These are phyloP conservation scores for Goffeauzyma gilvescens DNA, from an alignment of 768 basidiomycete genomes.

Conservation along the genomic window DNA sequence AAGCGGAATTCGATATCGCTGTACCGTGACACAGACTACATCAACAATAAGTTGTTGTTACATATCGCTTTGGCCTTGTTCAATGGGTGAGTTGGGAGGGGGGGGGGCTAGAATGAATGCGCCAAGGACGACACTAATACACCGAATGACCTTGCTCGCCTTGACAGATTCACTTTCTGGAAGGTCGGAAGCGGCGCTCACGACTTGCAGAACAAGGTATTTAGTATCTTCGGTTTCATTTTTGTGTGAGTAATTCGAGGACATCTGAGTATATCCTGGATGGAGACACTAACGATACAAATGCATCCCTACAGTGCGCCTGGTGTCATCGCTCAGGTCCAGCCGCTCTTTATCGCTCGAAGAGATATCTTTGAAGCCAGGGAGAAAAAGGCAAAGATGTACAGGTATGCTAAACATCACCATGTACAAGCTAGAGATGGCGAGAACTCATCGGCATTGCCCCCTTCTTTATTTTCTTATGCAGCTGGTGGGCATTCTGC, in stretches of 20 bases:
- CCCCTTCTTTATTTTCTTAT: too few species aligned
- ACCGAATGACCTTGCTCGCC: background rate
- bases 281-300: slow-evolving; percentile 2
- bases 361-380: slow-evolving; percentile 14
- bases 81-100: too few species aligned
- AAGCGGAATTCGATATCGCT: background rate
- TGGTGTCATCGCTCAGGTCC: slow-evolving; percentile 1
- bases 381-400: slow-evolving; percentile 14
- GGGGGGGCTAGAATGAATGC: too few species aligned
- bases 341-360: slow-evolving; percentile 12
- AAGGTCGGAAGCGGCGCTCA: slow-evolving; percentile 11
- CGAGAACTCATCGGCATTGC: too few species aligned
- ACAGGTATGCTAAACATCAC: too few species aligned
- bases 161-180: slow-evolving; percentile 14
- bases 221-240: slow-evolving; percentile 12
- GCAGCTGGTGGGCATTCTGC: background rate
- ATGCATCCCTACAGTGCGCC: background rate
- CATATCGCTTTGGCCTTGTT: slow-evolving; percentile 13
- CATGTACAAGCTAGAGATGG: too few species aligned
- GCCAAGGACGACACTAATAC: too few species aligned
- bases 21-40: slow-evolving; percentile 2
- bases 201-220: slow-evolving; percentile 16
- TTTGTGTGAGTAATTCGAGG: slow-evolving; percentile 2
- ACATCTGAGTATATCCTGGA: slow-evolving; percentile 6
- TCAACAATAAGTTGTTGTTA: slow-evolving; percentile 1